phyloP scores from a whole-genome alignment of 2,329 filamentous ascomycete genomes.

The Amesomyces nigricolor region DNA sequence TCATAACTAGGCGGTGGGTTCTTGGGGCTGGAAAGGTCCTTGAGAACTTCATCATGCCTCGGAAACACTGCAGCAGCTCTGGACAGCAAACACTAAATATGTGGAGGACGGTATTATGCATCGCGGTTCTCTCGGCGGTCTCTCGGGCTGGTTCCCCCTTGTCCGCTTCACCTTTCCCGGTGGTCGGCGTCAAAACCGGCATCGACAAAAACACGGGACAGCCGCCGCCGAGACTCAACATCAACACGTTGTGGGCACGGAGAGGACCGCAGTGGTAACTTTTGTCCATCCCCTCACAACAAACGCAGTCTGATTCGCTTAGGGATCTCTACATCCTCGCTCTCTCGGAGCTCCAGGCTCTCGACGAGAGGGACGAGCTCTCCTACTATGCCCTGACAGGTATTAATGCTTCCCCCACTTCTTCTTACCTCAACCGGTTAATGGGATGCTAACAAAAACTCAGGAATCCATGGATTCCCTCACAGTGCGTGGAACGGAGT shows the following conservation, averaged over 20 bases:
- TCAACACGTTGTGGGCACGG: conserved; percentile 40
- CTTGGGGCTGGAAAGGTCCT: not conserved
- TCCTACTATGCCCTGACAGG: conserved; percentile 49
- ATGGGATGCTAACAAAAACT: conserved; percentile 8
- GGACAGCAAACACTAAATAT: conserved; percentile 6
- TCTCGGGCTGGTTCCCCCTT: conserved; percentile 7
- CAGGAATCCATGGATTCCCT: conserved; percentile 33
- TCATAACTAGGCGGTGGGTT: conserved; percentile 6
- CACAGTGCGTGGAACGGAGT: conserved; percentile 34
- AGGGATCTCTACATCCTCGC: conserved; percentile 48
- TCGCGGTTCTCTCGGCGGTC: conserved; percentile 12
- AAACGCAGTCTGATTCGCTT: conserved; percentile 10
- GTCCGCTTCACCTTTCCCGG: conserved; percentile 17
- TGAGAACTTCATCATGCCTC: conserved; percentile 6
- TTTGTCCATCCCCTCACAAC: conserved; percentile 1
- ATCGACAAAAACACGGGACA: conserved; percentile 35
- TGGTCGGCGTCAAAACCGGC: conserved; percentile 37
- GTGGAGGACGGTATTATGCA: conserved; percentile 8
- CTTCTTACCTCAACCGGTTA: not conserved
- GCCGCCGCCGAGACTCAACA: conserved; percentile 42
- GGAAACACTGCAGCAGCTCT: not conserved
- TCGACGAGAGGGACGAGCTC: conserved; percentile 36
- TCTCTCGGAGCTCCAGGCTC: conserved; percentile 39
- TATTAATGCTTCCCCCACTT: conserved; percentile 22
- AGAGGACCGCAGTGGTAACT: conserved; percentile 42